These are phyloP conservation scores for Nicotiana paniculata DNA, from an alignment of 257 asterid species.

Conservation along the genomic window DNA sequence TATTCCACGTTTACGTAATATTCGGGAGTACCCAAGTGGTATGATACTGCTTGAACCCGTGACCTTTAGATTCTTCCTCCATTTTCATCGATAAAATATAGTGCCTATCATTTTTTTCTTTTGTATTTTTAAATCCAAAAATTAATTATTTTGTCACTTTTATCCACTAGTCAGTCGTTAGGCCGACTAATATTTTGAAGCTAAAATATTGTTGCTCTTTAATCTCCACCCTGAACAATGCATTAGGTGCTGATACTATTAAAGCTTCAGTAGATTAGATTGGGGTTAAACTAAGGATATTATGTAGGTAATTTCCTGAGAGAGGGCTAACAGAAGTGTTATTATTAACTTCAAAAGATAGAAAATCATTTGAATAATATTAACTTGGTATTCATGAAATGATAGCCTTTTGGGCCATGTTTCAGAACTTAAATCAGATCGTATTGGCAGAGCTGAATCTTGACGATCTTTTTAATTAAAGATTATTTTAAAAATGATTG, in stretches of 20 bases:
- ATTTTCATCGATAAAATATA: neutral
- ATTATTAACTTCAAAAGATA: neutral
- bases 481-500: neutral
- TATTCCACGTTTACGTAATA: no score
- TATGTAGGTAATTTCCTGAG: neutral
- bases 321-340: neutral
- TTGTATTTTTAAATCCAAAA: neutral
- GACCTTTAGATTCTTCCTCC: no score
- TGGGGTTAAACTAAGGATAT: neutral
- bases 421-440: neutral
- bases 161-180: neutral
- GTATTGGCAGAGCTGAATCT: neutral
- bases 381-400: neutral
- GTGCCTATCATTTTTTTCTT: neutral
- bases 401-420: neutral
- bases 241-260: neutral
- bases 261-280: neutral
- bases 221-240: neutral
- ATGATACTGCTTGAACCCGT: no score
- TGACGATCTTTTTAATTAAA: neutral
- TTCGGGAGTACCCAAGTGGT: no score
- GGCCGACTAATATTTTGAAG: neutral
- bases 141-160: neutral
- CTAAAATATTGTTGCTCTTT: no score
- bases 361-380: neutral